Conservation (phyloP, 495 filamentous ascomycete genomes). For the Glutinoglossum americanum region DNA sequence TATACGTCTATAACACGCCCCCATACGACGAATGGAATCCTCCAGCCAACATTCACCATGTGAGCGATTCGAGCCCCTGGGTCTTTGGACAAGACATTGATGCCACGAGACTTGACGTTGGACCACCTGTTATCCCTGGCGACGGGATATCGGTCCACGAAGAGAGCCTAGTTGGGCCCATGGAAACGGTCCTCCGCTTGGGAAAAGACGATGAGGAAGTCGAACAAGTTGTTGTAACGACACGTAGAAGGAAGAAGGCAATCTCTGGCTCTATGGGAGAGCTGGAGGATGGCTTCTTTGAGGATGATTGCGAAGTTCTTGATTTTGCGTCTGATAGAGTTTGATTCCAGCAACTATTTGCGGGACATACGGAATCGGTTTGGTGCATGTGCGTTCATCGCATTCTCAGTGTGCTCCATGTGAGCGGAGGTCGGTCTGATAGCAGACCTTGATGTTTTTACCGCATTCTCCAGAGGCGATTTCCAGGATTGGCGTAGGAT, state of each 20-base stretch:
- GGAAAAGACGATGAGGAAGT: conserved; percentile 42
- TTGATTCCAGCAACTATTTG: conserved; percentile 13
- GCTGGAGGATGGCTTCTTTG: conserved; percentile 71
- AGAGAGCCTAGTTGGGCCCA: conserved; percentile 17
- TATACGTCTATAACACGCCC: conserved; percentile 34
- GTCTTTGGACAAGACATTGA: conserved; percentile 46
- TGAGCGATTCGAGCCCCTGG: conserved; percentile 28
- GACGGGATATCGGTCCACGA: conserved; percentile 21
- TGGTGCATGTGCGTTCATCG: neutral
- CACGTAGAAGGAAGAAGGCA: conserved; percentile 40
- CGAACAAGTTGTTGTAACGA: conserved; percentile 64
- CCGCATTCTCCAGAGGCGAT: neutral
- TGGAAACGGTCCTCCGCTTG: conserved; percentile 30
- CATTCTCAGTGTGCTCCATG: neutral
- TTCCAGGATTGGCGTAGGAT: neutral
- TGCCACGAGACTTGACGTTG: conserved; percentile 37
- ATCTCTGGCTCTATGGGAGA: conserved; percentile 19
- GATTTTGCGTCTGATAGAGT: conserved; percentile 79
- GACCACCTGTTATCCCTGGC: conserved; percentile 12
- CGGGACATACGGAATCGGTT: neutral
- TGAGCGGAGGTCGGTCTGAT: neutral
- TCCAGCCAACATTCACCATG: conserved; percentile 11
- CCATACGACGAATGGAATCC: neutral
- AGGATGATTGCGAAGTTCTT: conserved; percentile 81
- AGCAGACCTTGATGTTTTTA: neutral